Percentiles rank a stretch among this genome's conserved stretches.
Conservation (phyloP, 768 basidiomycete genomes). For the Boletus subparvulus region DNA sequence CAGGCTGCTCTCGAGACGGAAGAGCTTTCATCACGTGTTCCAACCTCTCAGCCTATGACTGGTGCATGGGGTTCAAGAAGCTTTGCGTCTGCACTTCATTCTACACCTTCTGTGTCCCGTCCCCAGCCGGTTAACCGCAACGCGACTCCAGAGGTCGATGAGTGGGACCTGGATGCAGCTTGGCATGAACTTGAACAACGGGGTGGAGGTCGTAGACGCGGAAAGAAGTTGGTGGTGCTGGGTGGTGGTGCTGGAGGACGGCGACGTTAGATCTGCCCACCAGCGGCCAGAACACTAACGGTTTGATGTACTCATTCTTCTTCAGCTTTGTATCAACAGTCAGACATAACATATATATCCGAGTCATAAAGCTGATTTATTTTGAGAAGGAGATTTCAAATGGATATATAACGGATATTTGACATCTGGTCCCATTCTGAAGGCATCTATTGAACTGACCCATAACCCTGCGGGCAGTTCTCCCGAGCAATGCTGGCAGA, state of each 20-base stretch:
- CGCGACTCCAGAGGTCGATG: slow-evolving; percentile 44
- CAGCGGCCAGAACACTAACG: not conserved
- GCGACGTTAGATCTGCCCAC: slow-evolving; percentile 32
- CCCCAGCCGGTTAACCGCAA: slow-evolving; percentile 34
- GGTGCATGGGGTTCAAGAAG: slow-evolving; percentile 81
- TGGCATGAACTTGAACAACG: slow-evolving; percentile 80
- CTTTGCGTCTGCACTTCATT: slow-evolving; percentile 77
- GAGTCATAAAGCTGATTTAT: not conserved
- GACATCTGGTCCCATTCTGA: not conserved
- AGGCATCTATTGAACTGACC: slow-evolving; percentile 51
- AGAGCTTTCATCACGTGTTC: slow-evolving; percentile 6
- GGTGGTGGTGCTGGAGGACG: slow-evolving; percentile 63
- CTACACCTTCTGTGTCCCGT: slow-evolving; percentile 47
- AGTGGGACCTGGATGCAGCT: slow-evolving; percentile 75
- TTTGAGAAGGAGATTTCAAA: not conserved
- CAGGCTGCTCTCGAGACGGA: slow-evolving; percentile 11
- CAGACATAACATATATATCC: slow-evolving; percentile 7
- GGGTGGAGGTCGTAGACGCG: slow-evolving; percentile 55
- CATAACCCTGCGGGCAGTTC: slow-evolving; percentile 64
- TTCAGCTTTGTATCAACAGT: slow-evolving; percentile 13
- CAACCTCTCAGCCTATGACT: slow-evolving; percentile 20
- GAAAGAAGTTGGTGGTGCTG: slow-evolving; percentile 66
- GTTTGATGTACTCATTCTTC: not conserved
- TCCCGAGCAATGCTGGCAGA: slow-evolving; percentile 58
- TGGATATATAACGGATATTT: not conserved